These are phyloP conservation scores for Aspergillus pseudotamarii DNA, from an alignment of 2,329 filamentous ascomycete genomes.

Conservation along the genomic window DNA sequence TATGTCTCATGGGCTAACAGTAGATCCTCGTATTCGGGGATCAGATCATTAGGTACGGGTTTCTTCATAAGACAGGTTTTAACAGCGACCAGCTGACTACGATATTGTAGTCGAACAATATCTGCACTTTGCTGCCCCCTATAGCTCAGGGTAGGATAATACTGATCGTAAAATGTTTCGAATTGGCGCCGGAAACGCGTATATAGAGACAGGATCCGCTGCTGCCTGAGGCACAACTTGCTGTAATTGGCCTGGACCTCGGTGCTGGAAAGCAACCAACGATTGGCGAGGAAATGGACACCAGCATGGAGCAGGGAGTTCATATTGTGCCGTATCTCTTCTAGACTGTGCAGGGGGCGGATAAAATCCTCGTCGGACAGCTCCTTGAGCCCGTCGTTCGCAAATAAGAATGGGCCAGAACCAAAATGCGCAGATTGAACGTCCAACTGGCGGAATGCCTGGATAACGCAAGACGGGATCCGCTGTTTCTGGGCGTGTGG, in stretches of 20 bases:
- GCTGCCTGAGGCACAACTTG: neutral
- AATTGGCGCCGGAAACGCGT: conserved; percentile 1
- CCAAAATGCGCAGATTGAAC: neutral
- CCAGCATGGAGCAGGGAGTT: neutral
- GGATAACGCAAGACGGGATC: neutral
- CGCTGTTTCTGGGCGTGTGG: neutral
- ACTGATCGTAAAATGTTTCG: neutral
- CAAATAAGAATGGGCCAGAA: neutral
- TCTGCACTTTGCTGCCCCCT: conserved; percentile 3
- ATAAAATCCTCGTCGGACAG: neutral
- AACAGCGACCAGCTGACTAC: conserved; percentile 4
- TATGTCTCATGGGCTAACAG: neutral
- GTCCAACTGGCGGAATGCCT: neutral
- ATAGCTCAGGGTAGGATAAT: neutral
- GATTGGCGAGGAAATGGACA: neutral
- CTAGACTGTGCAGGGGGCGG: neutral
- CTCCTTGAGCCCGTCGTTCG: neutral
- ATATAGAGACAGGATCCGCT: conserved; percentile 2
- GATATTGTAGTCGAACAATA: conserved; percentile 1
- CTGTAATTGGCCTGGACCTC: neutral
- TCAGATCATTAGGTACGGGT: neutral
- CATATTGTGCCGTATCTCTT: neutral
- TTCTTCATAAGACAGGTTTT: conserved; percentile 4
- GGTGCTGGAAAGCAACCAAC: neutral
- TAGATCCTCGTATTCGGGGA: neutral